These are phyloP conservation scores for Ustilago xerochloae DNA, from an alignment of 1,284 basidiomycete species.

Conservation along the genomic window DNA sequence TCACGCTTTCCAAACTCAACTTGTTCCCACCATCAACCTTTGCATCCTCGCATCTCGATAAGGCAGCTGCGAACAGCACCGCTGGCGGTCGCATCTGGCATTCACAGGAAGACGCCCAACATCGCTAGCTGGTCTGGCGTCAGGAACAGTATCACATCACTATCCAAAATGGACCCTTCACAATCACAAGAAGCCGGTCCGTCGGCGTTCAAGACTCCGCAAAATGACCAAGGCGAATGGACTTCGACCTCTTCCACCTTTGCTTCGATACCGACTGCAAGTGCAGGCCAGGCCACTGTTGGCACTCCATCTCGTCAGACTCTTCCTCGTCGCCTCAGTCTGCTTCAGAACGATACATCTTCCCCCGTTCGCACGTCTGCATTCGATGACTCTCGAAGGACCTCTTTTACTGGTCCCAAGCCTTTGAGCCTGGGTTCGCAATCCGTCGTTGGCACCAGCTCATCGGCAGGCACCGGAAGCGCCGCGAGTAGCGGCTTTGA, in stretches of 20 bases:
- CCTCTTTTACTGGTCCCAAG: conserved; percentile 25
- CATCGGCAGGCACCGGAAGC: background rate
- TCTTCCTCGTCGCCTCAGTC: conserved; percentile 25
- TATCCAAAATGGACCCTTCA: conserved; percentile 6
- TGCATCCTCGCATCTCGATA: background rate
- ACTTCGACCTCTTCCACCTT: background rate
- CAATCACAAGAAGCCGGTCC: conserved; percentile 15
- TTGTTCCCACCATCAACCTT: background rate
- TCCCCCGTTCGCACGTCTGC: conserved; percentile 6
- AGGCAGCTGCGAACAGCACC: too few relatives aligned
- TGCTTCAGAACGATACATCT: conserved; percentile 25
- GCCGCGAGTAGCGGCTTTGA: conserved; percentile 2
- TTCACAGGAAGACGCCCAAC: too few relatives aligned
- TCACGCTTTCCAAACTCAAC: too few relatives aligned
- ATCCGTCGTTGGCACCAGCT: conserved; percentile 5
- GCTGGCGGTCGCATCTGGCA: conserved; percentile 31
- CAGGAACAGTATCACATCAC: background rate
- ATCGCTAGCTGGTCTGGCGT: conserved; percentile 37
- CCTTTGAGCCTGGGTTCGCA: conserved; percentile 28
- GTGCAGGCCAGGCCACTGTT: too few relatives aligned
- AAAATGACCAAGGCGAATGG: conserved; percentile 23
- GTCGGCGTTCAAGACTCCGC: conserved; percentile 28
- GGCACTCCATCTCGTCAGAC: conserved; percentile 22
- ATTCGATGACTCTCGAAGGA: conserved; percentile 7
- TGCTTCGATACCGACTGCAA: background rate